Base-by-base conservation (phyloP, 495 filamentous ascomycete species). In the Aspergillus campestris region DNA sequence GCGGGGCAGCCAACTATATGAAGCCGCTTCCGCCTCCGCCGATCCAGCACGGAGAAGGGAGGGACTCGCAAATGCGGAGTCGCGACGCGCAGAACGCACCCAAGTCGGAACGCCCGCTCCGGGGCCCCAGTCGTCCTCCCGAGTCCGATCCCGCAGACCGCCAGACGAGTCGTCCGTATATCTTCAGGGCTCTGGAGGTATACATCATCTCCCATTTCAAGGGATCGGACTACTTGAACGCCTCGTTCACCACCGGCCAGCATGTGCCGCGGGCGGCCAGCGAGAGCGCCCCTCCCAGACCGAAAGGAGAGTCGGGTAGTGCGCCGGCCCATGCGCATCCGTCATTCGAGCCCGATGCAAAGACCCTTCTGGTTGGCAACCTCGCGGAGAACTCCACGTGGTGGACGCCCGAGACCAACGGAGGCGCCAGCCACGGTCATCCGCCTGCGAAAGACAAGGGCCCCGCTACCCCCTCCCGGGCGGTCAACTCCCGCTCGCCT, bases 311-410 rank as follows among this genome's bases (percentile, higher is more conserved):
- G 31, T 44, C 51, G 5, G 58, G 24, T 10, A 27, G 49, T 28
- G 42, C 47, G n/a, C 39, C 42, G 2, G 56, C 52, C 11, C 42
- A 55, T 28, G 42, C 43, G 8, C 38, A 58, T 8, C 54, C 54
- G 7, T 49, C 75, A 4, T 77, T 75, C 24, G 75, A 80, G 41
- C 62, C 88, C 24, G 87, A 92, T 60, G 78, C 84, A 0, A 92
- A 90, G 60, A 82, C 85, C 0, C 69, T 92, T 9, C 71, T 91
- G 9, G 59, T 89, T n/a, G 87, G 87, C 10, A 79, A 91, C 48
- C 66, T 92, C 49, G 83, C 82, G 0, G 86, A 92, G 59, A 92
- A 91, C 57, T 87, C 87, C 2, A 77, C 77, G 10, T 92, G 86
- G 87, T 92, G 86, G 86, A 84, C 79, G 41, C 82, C 81, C 14